Evolutionary conservation across 306 rosid genomes (phyloP).

Genomic region (Purshia tridentata): DNA sequence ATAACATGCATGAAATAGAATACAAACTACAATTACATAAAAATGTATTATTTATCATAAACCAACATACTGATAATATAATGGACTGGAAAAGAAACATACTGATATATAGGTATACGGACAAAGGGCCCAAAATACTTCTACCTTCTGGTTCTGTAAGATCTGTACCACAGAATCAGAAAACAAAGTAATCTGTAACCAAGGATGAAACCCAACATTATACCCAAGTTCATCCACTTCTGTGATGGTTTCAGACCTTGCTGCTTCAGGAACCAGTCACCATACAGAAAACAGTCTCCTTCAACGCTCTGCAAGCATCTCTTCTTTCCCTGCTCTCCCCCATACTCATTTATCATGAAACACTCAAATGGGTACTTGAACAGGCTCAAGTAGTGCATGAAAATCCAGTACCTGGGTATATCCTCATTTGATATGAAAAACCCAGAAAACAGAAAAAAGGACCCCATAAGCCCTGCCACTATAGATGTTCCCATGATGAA

Average conservation of each 20-base stretch:
- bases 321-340: constrained; percentile 60
- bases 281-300: constrained; percentile 59
- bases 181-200: constrained; percentile 80
- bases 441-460: constrained; percentile 93
- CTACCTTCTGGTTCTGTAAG: constrained; percentile 59
- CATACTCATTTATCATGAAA: constrained; percentile 88
- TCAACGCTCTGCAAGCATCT: constrained; percentile 51
- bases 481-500: constrained; percentile 88
- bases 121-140: background rate
- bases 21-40: no score
- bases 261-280: constrained; percentile 59
- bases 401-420: constrained; percentile 86
- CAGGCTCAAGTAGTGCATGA: constrained; percentile 80
- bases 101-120: no score
- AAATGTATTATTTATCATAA: no score
- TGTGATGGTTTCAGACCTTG: constrained; percentile 70
- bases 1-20: no score
- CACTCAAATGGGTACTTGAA: constrained; percentile 99
- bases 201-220: constrained; percentile 77
- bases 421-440: constrained; percentile 80
- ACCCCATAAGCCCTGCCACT: constrained; percentile 91
- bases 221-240: constrained; percentile 75
- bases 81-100: no score
- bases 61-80: no score
- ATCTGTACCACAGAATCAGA: constrained; percentile 77